phyloP scores from a whole-genome alignment of 1,139 yeast genomes.

The Kodamaea alishanica region DNA sequence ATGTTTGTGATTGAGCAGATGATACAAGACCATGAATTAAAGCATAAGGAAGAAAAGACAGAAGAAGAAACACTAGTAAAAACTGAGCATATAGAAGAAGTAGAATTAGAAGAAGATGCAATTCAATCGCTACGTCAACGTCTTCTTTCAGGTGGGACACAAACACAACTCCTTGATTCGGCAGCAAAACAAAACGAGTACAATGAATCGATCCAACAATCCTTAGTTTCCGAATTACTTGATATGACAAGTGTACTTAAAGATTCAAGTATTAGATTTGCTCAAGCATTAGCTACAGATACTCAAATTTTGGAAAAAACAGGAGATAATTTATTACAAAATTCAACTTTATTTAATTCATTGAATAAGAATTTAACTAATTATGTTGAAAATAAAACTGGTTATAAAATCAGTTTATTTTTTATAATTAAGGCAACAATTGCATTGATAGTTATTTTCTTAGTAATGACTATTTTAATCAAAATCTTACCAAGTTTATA shows the following conservation, averaged over 20 bases:
- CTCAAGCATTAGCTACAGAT: slow-evolving; percentile 35
- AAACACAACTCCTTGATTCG: slow-evolving; percentile 14
- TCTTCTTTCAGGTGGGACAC: slow-evolving; percentile 25
- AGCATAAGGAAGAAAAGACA: slow-evolving; percentile 4
- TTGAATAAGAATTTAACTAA: slow-evolving; percentile 39
- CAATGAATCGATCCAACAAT: slow-evolving; percentile 45
- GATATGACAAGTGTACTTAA: slow-evolving; percentile 36
- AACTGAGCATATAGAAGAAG: slow-evolving; percentile 4
- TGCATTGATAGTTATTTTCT: slow-evolving; percentile 23
- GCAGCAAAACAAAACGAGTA: slow-evolving; percentile 25
- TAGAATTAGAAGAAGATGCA: slow-evolving; percentile 11
- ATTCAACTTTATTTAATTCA: slow-evolving; percentile 33
- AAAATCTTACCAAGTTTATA: slow-evolving; percentile 15
- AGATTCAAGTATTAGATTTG: slow-evolving; percentile 33
- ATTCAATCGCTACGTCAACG: slow-evolving; percentile 23
- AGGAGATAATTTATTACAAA: slow-evolving; percentile 35
- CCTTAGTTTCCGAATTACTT: slow-evolving; percentile 35
- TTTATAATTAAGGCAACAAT: slow-evolving; percentile 31
- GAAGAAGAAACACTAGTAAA: slow-evolving; percentile 3
- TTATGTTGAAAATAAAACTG: slow-evolving; percentile 35
- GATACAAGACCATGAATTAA: slow-evolving; percentile 12
- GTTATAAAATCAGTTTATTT: slow-evolving; percentile 37
- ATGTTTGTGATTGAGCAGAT: slow-evolving; percentile 19
- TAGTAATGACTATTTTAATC: slow-evolving; percentile 21
- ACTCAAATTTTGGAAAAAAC: slow-evolving; percentile 34